A percentile compares a stretch with the other conserved stretches of the same genome.
phyloP scores from a whole-genome alignment of 495 filamentous ascomycete species.

The Terfezia claveryi region DNA sequence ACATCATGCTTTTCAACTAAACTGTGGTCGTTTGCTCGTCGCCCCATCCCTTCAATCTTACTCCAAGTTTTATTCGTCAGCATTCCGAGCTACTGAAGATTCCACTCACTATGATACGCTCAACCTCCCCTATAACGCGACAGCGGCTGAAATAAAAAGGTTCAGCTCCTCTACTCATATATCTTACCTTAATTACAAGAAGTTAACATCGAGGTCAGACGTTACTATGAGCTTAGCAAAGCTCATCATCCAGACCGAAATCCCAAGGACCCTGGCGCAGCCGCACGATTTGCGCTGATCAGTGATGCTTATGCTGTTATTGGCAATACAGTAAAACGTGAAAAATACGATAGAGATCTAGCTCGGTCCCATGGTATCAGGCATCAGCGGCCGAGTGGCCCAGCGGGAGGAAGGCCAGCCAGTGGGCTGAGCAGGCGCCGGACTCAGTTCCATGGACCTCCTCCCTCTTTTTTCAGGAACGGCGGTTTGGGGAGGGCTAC shows the following conservation, averaged over 20 bases:
- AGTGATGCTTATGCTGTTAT: constrained; percentile 72
- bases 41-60: neutral
- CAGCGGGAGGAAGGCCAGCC: constrained; percentile 47
- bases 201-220: constrained; percentile 25
- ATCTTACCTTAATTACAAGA: constrained; percentile 1
- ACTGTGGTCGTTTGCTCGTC: neutral
- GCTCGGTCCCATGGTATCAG: constrained; percentile 20
- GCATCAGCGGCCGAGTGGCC: constrained; percentile 22
- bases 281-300: constrained; percentile 61
- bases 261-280: constrained; percentile 46
- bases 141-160: constrained; percentile 66
- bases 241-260: constrained; percentile 86
- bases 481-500: constrained; percentile 45
- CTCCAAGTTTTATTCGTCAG: constrained; percentile 25
- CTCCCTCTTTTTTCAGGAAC: constrained; percentile 64
- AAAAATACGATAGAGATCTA: constrained; percentile 56
- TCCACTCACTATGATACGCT: constrained; percentile 63
- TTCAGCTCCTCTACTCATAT: constrained; percentile 13
- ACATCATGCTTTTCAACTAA: neutral
- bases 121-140: constrained; percentile 44
- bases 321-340: constrained; percentile 43
- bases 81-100: constrained; percentile 12
- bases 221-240: constrained; percentile 88
- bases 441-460: constrained; percentile 56
- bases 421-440: constrained; percentile 60